A percentile compares a stretch with the other conserved stretches of the same genome.
Evolutionary conservation across 2,329 filamentous ascomycete species (phyloP).

Genomic region (Diaporthe citri): DNA sequence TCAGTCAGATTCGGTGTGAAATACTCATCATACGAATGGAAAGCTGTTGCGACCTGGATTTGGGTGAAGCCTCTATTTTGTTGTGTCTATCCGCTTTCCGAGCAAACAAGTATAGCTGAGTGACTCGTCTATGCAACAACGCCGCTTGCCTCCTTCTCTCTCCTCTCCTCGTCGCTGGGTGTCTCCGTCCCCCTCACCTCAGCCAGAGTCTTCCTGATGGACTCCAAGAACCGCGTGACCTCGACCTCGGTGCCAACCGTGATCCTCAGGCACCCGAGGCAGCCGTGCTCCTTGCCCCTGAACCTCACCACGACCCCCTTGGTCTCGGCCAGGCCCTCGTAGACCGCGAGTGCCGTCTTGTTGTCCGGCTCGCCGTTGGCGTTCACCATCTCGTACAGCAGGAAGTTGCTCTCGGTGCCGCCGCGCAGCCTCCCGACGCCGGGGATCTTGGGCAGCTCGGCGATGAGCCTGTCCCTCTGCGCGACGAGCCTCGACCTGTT

Average conservation of each 20-base stretch:
- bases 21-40: neutral
- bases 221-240: conserved; percentile 80
- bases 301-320: conserved; percentile 94
- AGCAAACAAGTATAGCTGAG: neutral
- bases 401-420: conserved; percentile 86
- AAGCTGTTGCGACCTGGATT: neutral
- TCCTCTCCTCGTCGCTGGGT: conserved; percentile 51
- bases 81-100: conserved; percentile 10
- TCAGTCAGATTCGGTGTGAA: neutral
- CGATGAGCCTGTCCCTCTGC: conserved; percentile 82
- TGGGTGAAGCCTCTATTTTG: conserved; percentile 10
- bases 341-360: conserved; percentile 80
- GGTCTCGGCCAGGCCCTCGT: conserved; percentile 86
- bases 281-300: conserved; percentile 91
- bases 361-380: conserved; percentile 82
- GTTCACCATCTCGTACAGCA: conserved; percentile 90
- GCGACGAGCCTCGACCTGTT: conserved; percentile 78
- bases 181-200: conserved; percentile 56
- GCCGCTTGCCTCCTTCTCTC: conserved; percentile 51
- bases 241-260: conserved; percentile 93
- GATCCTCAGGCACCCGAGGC: conserved; percentile 87
- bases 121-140: conserved; percentile 51
- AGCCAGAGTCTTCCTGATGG: conserved; percentile 67
- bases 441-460: conserved; percentile 78
- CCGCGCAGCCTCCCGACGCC: conserved; percentile 87